Base-by-base conservation (phyloP, 2,329 filamentous ascomycete species). In the Colletotrichum sp. region DNA sequence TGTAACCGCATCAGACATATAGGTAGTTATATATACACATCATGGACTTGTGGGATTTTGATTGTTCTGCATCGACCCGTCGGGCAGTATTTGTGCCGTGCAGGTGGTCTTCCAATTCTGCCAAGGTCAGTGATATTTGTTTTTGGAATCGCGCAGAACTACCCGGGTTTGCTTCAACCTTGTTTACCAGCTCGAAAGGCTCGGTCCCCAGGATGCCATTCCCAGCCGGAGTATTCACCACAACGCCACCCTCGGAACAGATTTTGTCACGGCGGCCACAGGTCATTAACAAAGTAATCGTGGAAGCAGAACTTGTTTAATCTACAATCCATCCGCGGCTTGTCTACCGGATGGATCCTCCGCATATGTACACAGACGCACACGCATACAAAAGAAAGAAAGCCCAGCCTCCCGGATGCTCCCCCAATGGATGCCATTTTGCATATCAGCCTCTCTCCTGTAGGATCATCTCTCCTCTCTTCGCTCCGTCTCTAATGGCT, bases 351-450 rank as follows among this genome's bases (percentile, higher is more conserved):
- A 73, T 75, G 74, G 67, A 68, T 61, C 66, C 72, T 76, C 67
- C 68, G 68, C 73, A 75, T 75, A 75, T 77, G 75, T 75, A 74
- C 71, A 74, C 69, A 75, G 69, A 55, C 69, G 60, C 71, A 67
- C 73, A 63, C 68, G 63, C 43, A 66, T 65, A 75, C 68, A 76
- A 70, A 67, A 69, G 38, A 79, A 76, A 68, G 65, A 65, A 24
- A 71, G 70, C 68, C 52, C 34, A 36, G 67, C 48, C 70, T 58
- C 64, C 74, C 18, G 60, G 55, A 57, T 67, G 28, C 64, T 64
- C 67, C 38, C 38, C 26, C 16, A 6, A 24, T 68, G 32, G 36
- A 60, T 74, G 70, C 43, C 70, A 67, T 67, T 65, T 48, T 64
- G 28, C 55, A 52, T 66, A 16, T 32, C 72, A 34, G 21, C 16